Evolutionary conservation across 805 yeast species (phyloP).

Genomic region (Saccharomycopsis babjevae): DNA sequence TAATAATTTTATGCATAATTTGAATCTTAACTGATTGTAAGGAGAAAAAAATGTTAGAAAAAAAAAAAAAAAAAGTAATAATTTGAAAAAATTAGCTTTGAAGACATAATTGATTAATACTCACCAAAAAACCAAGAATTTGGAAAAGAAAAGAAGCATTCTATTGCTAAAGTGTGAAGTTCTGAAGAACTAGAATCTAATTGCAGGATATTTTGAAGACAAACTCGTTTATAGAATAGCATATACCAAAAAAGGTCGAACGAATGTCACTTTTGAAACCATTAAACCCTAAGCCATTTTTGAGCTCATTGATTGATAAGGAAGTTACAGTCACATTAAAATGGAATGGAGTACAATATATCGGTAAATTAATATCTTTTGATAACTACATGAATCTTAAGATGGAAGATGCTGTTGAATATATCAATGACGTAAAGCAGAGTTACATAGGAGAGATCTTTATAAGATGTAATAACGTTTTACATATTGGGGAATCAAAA

Average conservation of each 20-base stretch:
- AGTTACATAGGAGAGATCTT: constrained; percentile 66
- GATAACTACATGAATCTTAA: constrained; percentile 92
- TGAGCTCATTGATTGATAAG: constrained; percentile 63
- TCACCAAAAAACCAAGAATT: too few species aligned
- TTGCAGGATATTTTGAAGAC: too few species aligned
- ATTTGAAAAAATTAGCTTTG: too few species aligned
- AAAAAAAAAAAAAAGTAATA: too few species aligned
- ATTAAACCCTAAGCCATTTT: constrained; percentile 81
- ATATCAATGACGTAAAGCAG: constrained; percentile 36
- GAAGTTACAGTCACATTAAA: constrained; percentile 71
- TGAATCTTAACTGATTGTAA: too few species aligned
- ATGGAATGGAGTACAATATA: constrained; percentile 85
- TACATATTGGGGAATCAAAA: constrained; percentile 51
- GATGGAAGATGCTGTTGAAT: constrained; percentile 50
- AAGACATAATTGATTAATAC: too few species aligned
- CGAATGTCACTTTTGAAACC: constrained; percentile 1
- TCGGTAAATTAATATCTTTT: constrained; percentile 64
- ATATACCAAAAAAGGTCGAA: not conserved
- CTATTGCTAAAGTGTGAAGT: too few species aligned
- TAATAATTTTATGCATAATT: too few species aligned
- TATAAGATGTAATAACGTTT: constrained; percentile 83
- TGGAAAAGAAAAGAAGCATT: too few species aligned
- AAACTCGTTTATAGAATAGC: not conserved
- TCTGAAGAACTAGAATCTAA: too few species aligned
- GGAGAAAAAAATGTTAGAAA: too few species aligned